Evolutionary conservation across 495 filamentous ascomycete species (phyloP), one percentile per base, ranked within the genome.

Genomic region (Lasiosphaeria miniovina): DNA sequence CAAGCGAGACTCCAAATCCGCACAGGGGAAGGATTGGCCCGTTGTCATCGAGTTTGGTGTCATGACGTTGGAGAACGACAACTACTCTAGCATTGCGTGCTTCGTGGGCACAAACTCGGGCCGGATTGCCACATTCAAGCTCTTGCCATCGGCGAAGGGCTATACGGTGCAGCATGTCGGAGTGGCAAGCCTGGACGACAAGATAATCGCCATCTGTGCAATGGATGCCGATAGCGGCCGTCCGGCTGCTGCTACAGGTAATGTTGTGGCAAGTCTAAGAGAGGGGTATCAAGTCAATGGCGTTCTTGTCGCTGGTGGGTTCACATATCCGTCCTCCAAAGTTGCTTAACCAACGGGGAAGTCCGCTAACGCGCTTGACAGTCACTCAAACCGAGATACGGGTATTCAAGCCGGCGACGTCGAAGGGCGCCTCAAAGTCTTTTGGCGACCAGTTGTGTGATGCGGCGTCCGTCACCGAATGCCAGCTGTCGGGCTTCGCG

Each of bases 11-110:
- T 68, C 63, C 51, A 81, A 79, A 54, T 74, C 73, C 15, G 71
- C 81, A 35, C 69, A 58, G 71, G 55, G 49, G 15, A 73, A 82
- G 34, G 93, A 95, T 68, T 96, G 85, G 85, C 84, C 85, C 35
- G 90, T 86, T 6, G 77, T 74, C 43, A 81, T 97, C 10, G 90
- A 96, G 71, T 98, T 98, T 77, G 91, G 90, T 59, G 90, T 97
- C 35, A 87, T 98, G 85, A 94, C 88, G 11, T 76, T 96, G 17
- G 94, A 98, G 49, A 90, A 88, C 0, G 93, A 97, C 73, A 88
- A 90, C 61, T 98, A 96, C 67, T 96, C 93, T 6, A 96, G 90
- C 64, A 96, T 98, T 56, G 85, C 88, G 50, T 88, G 93, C 63
- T 96, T 97, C 66, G 88, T 94, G 4, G 94, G 95, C 9, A 98